phyloP scores from a whole-genome alignment of 805 yeast genomes.

The Myxozyma vanderwaltii region DNA sequence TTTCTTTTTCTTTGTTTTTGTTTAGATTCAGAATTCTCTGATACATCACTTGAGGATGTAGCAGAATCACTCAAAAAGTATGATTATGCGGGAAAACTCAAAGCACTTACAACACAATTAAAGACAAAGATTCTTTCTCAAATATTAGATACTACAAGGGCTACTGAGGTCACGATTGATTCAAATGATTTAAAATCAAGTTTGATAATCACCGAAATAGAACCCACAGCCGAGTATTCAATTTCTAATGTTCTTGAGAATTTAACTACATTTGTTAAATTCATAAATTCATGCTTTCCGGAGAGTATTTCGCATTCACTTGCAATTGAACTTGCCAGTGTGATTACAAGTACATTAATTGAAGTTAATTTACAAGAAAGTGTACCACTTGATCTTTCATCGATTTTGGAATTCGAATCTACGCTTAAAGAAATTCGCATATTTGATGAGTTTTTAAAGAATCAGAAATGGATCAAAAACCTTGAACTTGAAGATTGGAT shows the following conservation, averaged over 20 bases:
- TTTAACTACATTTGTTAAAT: conserved; percentile 9
- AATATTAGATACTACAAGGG: conserved; percentile 5
- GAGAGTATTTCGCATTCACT: conserved; percentile 12
- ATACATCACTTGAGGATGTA: conserved; percentile 7
- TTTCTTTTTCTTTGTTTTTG: neutral
- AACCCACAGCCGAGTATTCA: neutral
- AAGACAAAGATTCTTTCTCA: conserved; percentile 4
- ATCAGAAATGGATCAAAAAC: conserved; percentile 14
- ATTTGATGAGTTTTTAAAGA: conserved; percentile 20
- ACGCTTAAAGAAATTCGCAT: conserved; percentile 3
- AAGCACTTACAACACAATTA: conserved; percentile 9
- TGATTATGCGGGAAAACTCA: conserved; percentile 25
- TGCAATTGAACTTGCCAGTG: conserved; percentile 16
- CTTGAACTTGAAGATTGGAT: conserved; percentile 28
- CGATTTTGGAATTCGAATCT: conserved; percentile 14
- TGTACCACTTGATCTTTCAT: conserved; percentile 19
- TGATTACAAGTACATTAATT: conserved; percentile 17
- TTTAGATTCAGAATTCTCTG: conserved; percentile 1
- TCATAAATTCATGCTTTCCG: conserved; percentile 18
- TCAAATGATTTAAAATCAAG: neutral
- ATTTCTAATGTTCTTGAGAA: conserved; percentile 3
- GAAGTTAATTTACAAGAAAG: conserved; percentile 12
- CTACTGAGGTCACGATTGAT: neutral
- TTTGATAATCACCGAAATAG: neutral
- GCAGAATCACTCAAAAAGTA: conserved; percentile 22